Conservation (phyloP, 2,329 filamentous ascomycete species). For the Colletotrichum chlorophyti region DNA sequence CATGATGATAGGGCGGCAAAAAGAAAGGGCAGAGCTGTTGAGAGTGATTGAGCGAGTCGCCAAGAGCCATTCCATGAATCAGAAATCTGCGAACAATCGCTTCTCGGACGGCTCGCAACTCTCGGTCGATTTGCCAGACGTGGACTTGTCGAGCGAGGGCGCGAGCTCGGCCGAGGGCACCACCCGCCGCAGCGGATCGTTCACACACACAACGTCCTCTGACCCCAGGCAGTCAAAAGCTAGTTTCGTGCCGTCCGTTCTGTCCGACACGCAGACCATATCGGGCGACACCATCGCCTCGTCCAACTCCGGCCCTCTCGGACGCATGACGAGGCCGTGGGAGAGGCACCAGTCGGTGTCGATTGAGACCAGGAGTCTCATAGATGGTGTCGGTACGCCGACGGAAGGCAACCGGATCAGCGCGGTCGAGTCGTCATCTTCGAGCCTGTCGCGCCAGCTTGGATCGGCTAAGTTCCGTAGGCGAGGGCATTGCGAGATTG, state of each 20-base stretch:
- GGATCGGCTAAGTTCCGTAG: slow-evolving; percentile 65
- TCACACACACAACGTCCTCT: slow-evolving; percentile 50
- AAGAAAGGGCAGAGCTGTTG: slow-evolving; percentile 74
- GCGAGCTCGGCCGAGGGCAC: slow-evolving; percentile 63
- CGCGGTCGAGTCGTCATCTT: slow-evolving; percentile 52
- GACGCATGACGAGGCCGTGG: slow-evolving; percentile 52
- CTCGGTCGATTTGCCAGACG: slow-evolving; percentile 57
- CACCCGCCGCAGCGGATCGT: slow-evolving; percentile 56
- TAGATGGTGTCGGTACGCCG: slow-evolving; percentile 47
- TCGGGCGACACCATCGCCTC: slow-evolving; percentile 57
- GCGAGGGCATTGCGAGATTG: slow-evolving; percentile 68
- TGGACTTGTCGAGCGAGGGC: slow-evolving; percentile 65
- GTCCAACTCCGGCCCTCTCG: slow-evolving; percentile 45
- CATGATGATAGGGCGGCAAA: slow-evolving; percentile 79
- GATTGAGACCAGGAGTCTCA: slow-evolving; percentile 53
- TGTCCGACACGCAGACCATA: slow-evolving; percentile 47
- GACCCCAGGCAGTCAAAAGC: slow-evolving; percentile 48
- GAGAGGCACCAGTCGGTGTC: slow-evolving; percentile 60
- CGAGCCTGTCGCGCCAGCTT: slow-evolving; percentile 60
- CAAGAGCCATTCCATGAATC: slow-evolving; percentile 62
- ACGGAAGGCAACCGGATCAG: slow-evolving; percentile 51
- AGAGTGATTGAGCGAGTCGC: slow-evolving; percentile 80
- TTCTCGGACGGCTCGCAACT: slow-evolving; percentile 62
- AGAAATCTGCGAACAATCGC: slow-evolving; percentile 49
- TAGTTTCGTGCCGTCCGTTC: slow-evolving; percentile 47